Conservation (phyloP, 805 yeast species). For the Scheffersomyces spartinae region DNA sequence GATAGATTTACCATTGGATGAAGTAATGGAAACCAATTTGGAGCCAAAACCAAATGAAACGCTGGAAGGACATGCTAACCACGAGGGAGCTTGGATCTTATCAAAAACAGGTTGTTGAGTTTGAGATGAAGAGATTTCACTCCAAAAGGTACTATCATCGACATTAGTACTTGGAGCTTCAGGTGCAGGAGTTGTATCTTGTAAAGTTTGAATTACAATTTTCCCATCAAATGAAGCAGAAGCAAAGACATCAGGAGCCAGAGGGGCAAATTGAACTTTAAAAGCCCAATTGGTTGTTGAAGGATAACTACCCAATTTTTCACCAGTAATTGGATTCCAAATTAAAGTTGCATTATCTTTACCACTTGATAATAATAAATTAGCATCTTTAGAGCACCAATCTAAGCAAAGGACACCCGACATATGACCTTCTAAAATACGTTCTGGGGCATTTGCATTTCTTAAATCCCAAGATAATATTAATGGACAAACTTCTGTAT, state of each 20-base stretch:
- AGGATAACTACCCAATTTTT: slow-evolving; percentile 76
- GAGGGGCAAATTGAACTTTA: slow-evolving; percentile 78
- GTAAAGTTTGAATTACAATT: slow-evolving; percentile 72
- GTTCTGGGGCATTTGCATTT: slow-evolving; percentile 85
- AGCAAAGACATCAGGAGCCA: slow-evolving; percentile 82
- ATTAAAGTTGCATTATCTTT: slow-evolving; percentile 78
- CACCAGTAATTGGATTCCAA: slow-evolving; percentile 82
- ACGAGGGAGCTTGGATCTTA: slow-evolving; percentile 73
- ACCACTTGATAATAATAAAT: slow-evolving; percentile 77
- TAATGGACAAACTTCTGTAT: slow-evolving; percentile 67
- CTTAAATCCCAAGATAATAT: slow-evolving; percentile 90
- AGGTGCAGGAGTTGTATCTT: slow-evolving; percentile 63
- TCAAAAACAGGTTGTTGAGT: slow-evolving; percentile 64
- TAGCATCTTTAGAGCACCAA: slow-evolving; percentile 83
- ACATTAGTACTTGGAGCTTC: slow-evolving; percentile 32
- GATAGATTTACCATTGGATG: slow-evolving; percentile 28
- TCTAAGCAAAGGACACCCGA: slow-evolving; percentile 85
- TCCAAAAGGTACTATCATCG: slow-evolving; percentile 57
- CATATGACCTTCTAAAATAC: slow-evolving; percentile 63
- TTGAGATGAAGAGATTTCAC: slow-evolving; percentile 53
- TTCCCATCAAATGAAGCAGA: slow-evolving; percentile 82
- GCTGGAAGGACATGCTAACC: slow-evolving; percentile 68
- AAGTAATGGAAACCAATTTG: slow-evolving; percentile 49
- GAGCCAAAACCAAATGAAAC: slow-evolving; percentile 94
- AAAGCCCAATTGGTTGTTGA: slow-evolving; percentile 91